Base-by-base conservation (phyloP, 495 filamentous ascomycete species). In the Tuber aestivum region DNA sequence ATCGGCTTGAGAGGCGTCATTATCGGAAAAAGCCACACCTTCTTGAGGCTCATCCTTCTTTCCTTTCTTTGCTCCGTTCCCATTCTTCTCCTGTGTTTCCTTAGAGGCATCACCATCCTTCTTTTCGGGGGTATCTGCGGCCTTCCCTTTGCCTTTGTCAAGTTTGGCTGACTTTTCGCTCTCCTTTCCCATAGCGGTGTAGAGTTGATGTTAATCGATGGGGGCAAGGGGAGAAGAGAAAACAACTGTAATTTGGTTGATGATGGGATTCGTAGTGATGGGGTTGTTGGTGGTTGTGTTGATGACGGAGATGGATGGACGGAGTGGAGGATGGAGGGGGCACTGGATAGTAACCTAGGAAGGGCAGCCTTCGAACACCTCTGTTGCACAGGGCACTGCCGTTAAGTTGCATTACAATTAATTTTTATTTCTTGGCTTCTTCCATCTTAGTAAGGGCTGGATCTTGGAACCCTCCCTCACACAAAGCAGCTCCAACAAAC, bases 111-210 rank as follows among this genome's bases (percentile, higher is more conserved):
- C 87, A 74, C 85, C 86, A 74, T 91, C 88, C 45, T 83, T 83
- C 79, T 86, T 80, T 50, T 88, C 88, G 79, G 88, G 87, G 69
- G 86, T 85, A 82, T 90, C 88, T 74, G 90, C 87, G 76, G 90
- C 91, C 87, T 97, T 99, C 83, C 91, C 94, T 88, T 97, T 97
- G 85, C 94, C 95, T 88, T 98, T 97, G 86, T 97, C 94, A 84
- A 90, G 85, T 85, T 91, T 93, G 84, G 91, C 88, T 87, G 90
- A 88, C 86, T 95, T 93, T 86, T 92, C 93, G 84, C 94, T 92
- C 77, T 79, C 78, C 88, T 96, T 91, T 85, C 94, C 93, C 95
- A 99, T 98, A 83, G 72, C 83, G 80, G 76, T 78, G 42, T n/a
- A 72, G 44, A 74, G 74, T 18, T 41, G 38, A 50, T 80, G 82